A percentile compares a stretch with the other conserved stretches of the same genome.
Evolutionary conservation across 2,329 filamentous ascomycete genomes (phyloP).

Genomic region (Colletotrichum sp.): DNA sequence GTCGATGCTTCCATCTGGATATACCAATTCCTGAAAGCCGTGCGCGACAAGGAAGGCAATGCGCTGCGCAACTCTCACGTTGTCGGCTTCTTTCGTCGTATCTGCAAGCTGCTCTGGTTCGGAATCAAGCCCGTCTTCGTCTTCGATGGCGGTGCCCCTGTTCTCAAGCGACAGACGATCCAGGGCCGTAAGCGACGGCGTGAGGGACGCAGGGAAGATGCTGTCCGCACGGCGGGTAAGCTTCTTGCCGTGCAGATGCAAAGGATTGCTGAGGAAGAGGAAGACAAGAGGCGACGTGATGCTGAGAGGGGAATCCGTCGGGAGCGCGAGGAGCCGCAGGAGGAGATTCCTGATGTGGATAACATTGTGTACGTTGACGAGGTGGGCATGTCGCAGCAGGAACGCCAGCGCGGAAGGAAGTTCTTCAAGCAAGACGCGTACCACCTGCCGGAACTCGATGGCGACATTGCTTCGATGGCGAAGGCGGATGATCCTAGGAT

Average conservation of each 20-base stretch:
- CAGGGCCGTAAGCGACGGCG: constrained; percentile 76
- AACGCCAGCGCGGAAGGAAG: constrained; percentile 74
- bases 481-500: constrained; percentile 91
- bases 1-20: constrained; percentile 99
- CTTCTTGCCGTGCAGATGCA: constrained; percentile 95
- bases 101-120: constrained; percentile 97
- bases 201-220: constrained; percentile 92
- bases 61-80: constrained; percentile 95
- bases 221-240: constrained; percentile 87
- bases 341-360: constrained; percentile 69
- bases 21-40: constrained; percentile 98
- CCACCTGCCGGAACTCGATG: constrained; percentile 86
- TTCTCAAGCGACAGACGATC: constrained; percentile 90
- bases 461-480: constrained; percentile 83
- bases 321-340: constrained; percentile 58
- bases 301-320: constrained; percentile 48
- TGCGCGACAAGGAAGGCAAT: constrained; percentile 97
- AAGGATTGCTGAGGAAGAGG: constrained; percentile 84
- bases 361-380: constrained; percentile 92
- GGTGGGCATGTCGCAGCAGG: constrained; percentile 77
- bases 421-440: constrained; percentile 96
- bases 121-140: constrained; percentile 97
- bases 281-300: constrained; percentile 62
- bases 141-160: constrained; percentile 93
- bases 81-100: constrained; percentile 96